Percentiles rank a stretch among this genome's conserved stretches.
Conservation (phyloP, 805 yeast genomes). For the Scheffersomyces amazonensis region DNA sequence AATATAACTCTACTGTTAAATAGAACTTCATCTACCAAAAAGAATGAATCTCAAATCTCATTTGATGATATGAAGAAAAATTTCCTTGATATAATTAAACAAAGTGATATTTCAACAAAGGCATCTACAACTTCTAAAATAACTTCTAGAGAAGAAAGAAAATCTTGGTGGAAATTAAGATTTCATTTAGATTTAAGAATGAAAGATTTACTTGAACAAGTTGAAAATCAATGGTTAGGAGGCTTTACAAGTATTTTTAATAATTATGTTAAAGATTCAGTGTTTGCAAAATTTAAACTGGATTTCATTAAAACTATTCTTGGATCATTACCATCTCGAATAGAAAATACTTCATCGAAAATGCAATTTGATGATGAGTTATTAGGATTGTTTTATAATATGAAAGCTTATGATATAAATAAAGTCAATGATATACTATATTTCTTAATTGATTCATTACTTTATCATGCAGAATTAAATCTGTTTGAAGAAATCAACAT, state of each 20-base stretch:
- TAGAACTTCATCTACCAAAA: slow-evolving; percentile 24
- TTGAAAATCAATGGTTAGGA: slow-evolving; percentile 73
- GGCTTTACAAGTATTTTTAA: slow-evolving; percentile 69
- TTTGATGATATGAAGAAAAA: slow-evolving; percentile 34
- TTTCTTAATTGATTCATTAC: slow-evolving; percentile 57
- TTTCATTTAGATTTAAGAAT: slow-evolving; percentile 58
- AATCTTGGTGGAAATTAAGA: slow-evolving; percentile 76
- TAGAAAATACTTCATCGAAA: background rate
- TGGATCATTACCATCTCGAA: slow-evolving; percentile 13
- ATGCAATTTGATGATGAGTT: slow-evolving; percentile 17
- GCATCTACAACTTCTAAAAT: slow-evolving; percentile 50
- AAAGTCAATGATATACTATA: slow-evolving; percentile 61
- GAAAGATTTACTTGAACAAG: slow-evolving; percentile 46
- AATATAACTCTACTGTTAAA: slow-evolving; percentile 59
- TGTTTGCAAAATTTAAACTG: slow-evolving; percentile 14
- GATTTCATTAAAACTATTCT: slow-evolving; percentile 12
- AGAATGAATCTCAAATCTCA: slow-evolving; percentile 31
- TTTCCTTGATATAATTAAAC: slow-evolving; percentile 46
- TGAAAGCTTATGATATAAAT: slow-evolving; percentile 17
- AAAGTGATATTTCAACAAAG: slow-evolving; percentile 62
- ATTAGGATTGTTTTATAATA: slow-evolving; percentile 16
- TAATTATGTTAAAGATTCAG: slow-evolving; percentile 20
- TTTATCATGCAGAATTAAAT: slow-evolving; percentile 61
- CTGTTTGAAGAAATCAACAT: slow-evolving; percentile 66
- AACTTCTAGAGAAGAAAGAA: slow-evolving; percentile 56